Percentiles rank a stretch among this genome's conserved stretches.
Evolutionary conservation across 805 yeast species (phyloP).

Genomic region (Candida jianshihensis): DNA sequence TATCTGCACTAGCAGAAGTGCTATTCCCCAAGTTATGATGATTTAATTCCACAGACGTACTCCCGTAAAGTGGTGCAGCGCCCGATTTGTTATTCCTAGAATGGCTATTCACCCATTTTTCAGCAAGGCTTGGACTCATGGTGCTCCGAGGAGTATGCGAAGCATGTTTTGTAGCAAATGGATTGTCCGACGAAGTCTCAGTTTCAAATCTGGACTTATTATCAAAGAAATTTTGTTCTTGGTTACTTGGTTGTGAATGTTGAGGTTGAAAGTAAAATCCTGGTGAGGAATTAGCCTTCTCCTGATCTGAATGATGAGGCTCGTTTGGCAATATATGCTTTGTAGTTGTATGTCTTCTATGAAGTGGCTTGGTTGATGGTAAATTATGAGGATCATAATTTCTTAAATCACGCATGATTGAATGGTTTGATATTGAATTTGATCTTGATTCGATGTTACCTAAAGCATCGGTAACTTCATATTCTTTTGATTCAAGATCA

Average conservation of each 20-base stretch:
- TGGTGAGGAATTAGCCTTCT: too few relatives aligned
- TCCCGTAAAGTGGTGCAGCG: not conserved
- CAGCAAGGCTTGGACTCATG: constrained; percentile 19
- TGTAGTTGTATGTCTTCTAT: constrained; percentile 5
- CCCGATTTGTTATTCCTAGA: constrained; percentile 1
- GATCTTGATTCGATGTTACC: constrained; percentile 6
- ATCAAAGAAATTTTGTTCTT: not conserved
- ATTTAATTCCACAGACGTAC: constrained; percentile 1
- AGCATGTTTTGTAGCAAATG: constrained; percentile 1
- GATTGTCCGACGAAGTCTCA: constrained; percentile 4
- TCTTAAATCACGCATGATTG: constrained; percentile 7
- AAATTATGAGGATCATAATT: constrained; percentile 10
- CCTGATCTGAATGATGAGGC: too few relatives aligned
- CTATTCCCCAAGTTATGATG: not conserved
- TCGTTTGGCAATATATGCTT: too few relatives aligned
- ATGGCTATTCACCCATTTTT: constrained; percentile 22
- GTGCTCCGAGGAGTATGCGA: too few relatives aligned
- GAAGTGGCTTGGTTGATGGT: constrained; percentile 1
- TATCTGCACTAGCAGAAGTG: constrained; percentile 2
- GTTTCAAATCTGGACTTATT: not conserved
- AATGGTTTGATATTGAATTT: constrained; percentile 2
- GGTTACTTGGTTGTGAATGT: too few relatives aligned
- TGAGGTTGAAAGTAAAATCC: too few relatives aligned
- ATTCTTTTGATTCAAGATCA: not conserved
- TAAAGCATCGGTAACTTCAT: constrained; percentile 6